Evolutionary conservation across 805 yeast species (phyloP), one percentile per base, ranked within the genome.

Genomic region (Ogataea trehalophila): DNA sequence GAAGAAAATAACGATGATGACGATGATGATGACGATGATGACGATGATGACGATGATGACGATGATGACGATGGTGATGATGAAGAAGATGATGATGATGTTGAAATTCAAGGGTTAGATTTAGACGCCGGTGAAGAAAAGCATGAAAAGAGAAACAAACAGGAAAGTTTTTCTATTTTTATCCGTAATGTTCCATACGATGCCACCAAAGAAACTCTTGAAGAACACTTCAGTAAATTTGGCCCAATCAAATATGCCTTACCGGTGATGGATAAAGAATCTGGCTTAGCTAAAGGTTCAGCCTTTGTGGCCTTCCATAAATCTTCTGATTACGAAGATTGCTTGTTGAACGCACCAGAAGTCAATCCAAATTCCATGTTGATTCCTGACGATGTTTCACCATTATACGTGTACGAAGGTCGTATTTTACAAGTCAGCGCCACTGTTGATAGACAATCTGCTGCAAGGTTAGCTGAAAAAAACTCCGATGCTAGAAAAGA

Each of bases 131-230:
- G 18, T 14, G 66, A 59, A 4, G 66, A 59, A 2, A 61, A 57
- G 23, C 63, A 60, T 41, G 62, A 20, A 26, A 64, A 65, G 35
- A 68, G 60, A 51, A 86, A 87, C 65, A 83, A 72, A 63, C 83
- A 80, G 62, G 94, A 86, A 56, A 72, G 77, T 6, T 85, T 60
- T 53, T 83, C 96, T 5, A 67, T 94, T 22, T 94, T 94, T 62
- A 87, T 94, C 11, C 81, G 99, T 62, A 94, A 94, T 61, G 80
- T 94, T 34, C 98, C 99, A 1, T 94, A 92, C 61, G 97, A 89
- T 66, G 95, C 97, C 5, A 89, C 95, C 34, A 77, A 77, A 42
- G 97, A 91, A 46, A 67, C 83, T 1, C 73, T 94, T 37, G 75
- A 72, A 42, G 88, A 81, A 44, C 98, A 92, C 64, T 94, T 94